These are phyloP conservation scores for Talaromyces marneffei DNA, from an alignment of 2,329 filamentous ascomycete genomes.

Conservation along the genomic window DNA sequence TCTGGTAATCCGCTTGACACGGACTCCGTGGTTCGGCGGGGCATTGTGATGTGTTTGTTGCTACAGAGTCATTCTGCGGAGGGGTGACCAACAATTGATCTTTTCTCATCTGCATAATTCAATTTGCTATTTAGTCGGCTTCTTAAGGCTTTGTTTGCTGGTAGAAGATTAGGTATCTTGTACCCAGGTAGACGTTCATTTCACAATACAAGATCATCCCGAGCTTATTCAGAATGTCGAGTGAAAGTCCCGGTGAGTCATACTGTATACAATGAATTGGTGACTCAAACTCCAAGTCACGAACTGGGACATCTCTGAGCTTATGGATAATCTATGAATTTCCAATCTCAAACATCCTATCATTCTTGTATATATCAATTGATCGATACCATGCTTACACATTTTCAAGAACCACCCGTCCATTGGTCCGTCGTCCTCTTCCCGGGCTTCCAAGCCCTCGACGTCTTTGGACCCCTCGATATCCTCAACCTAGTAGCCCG, in stretches of 20 bases:
- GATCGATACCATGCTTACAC: neutral
- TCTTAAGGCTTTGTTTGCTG: neutral
- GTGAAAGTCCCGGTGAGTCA: neutral
- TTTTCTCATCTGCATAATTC: neutral
- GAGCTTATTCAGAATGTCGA: neutral
- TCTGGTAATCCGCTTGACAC: neutral
- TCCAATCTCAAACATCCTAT: neutral
- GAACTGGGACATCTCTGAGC: too few relatives aligned
- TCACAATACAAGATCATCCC: neutral
- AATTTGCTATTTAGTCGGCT: neutral
- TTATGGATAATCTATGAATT: too few relatives aligned
- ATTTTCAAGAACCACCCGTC: slow-evolving; percentile 3
- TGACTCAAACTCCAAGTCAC: neutral
- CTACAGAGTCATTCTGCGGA: neutral
- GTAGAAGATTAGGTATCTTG: too few relatives aligned
- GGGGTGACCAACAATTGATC: neutral
- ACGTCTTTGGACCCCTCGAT: slow-evolving; percentile 11
- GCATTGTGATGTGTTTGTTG: neutral
- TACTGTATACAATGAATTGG: neutral
- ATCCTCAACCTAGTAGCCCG: slow-evolving; percentile 9
- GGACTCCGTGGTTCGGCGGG: neutral
- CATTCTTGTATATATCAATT: neutral
- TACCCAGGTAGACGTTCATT: too few relatives aligned
- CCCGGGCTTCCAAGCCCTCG: slow-evolving; percentile 13
- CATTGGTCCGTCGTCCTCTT: slow-evolving; percentile 11